phyloP scores from a whole-genome alignment of 257 asterid genomes.

The Gynochthodes officinalis region DNA sequence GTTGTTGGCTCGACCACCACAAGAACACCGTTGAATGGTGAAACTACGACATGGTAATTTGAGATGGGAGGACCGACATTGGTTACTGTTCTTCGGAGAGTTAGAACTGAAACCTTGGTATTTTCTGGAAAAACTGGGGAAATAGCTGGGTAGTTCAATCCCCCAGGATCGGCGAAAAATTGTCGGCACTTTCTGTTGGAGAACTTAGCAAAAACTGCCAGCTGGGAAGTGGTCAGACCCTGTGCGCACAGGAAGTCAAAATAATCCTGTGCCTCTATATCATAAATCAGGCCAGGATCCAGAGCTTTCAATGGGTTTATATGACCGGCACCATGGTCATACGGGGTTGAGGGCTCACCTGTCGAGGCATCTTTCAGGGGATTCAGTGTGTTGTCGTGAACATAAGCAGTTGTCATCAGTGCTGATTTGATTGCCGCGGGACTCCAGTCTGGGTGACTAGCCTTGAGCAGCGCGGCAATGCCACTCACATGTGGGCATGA shows the following conservation, averaged over 20 bases:
- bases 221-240: slow-evolving; percentile 51
- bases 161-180: slow-evolving; percentile 43
- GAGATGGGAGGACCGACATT: slow-evolving; percentile 71
- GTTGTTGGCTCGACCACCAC: slow-evolving; percentile 62
- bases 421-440: slow-evolving; percentile 89
- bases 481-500: slow-evolving; percentile 97
- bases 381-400: slow-evolving; percentile 56
- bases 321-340: slow-evolving; percentile 92
- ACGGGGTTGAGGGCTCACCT: slow-evolving; percentile 49
- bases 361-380: slow-evolving; percentile 67
- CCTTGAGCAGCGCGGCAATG: slow-evolving; percentile 73
- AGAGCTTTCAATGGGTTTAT: slow-evolving; percentile 67
- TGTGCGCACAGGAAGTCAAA: slow-evolving; percentile 77
- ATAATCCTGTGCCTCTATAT: slow-evolving; percentile 70
- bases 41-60: slow-evolving; percentile 52
- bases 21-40: slow-evolving; percentile 57
- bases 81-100: slow-evolving; percentile 62
- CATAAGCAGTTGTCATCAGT: slow-evolving; percentile 80
- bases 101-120: slow-evolving; percentile 28
- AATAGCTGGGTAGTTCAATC: slow-evolving; percentile 79
- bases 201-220: slow-evolving; percentile 58
- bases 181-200: slow-evolving; percentile 50
- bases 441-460: slow-evolving; percentile 76
- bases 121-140: slow-evolving; percentile 62
- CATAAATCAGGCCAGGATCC: slow-evolving; percentile 76